Evolutionary conservation across 805 yeast species (phyloP).

Genomic region (Jamesozyma lodderae): DNA sequence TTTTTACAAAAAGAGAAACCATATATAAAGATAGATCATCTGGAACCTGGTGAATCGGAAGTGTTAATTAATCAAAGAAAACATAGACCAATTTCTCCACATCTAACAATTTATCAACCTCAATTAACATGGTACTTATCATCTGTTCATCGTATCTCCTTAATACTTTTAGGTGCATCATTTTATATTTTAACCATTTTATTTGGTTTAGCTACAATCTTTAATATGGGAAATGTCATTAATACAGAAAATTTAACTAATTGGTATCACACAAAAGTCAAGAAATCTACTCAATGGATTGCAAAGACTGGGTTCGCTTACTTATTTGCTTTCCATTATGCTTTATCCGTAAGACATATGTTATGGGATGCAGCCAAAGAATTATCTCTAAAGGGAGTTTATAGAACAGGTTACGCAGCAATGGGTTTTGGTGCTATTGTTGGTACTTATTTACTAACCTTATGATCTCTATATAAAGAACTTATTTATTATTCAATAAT

Average conservation of each 20-base stretch:
- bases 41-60: constrained; percentile 6
- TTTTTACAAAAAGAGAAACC: background rate
- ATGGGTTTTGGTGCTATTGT: constrained; percentile 50
- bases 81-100: constrained; percentile 86
- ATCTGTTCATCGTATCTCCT: constrained; percentile 77
- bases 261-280: constrained; percentile 47
- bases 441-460: constrained; percentile 43
- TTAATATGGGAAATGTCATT: constrained; percentile 38
- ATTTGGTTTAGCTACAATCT: constrained; percentile 59
- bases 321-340: constrained; percentile 81
- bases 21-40: background rate
- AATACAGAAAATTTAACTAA: constrained; percentile 30
- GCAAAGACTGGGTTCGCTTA: constrained; percentile 64
- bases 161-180: constrained; percentile 70
- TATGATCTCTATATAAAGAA: background rate
- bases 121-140: constrained; percentile 83
- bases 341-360: constrained; percentile 87
- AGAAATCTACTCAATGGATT: constrained; percentile 49
- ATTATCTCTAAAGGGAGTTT: constrained; percentile 77
- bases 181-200: constrained; percentile 71
- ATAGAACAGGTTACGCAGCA: constrained; percentile 83
- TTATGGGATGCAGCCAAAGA: constrained; percentile 85
- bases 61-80: constrained; percentile 71
- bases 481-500: background rate
- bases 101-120: constrained; percentile 80